phyloP scores from a whole-genome alignment of 202 grass and related monocot species.

The Setaria italica region DNA sequence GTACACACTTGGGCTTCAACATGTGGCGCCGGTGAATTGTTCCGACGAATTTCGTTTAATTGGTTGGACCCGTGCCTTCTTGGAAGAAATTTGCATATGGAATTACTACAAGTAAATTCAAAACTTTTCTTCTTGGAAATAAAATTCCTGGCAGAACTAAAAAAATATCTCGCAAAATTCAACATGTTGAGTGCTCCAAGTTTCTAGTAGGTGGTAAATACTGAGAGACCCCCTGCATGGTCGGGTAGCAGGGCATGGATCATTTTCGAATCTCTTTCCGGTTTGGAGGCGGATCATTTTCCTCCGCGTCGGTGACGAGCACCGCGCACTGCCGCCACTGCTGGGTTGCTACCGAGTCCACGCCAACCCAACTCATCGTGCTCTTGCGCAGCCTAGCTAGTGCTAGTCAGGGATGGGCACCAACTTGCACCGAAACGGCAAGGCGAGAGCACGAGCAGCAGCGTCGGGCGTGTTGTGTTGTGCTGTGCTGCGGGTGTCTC shows the following conservation, averaged over 20 bases:
- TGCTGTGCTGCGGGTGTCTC: too few species aligned
- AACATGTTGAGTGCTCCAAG: background rate
- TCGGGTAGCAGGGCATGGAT: background rate
- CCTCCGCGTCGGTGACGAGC: background rate
- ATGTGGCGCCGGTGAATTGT: too few species aligned
- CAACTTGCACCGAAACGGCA: conserved; percentile 22
- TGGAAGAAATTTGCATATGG: too few species aligned
- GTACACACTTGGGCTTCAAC: too few species aligned
- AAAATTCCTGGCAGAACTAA: background rate
- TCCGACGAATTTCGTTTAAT: too few species aligned
- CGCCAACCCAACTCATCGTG: background rate
- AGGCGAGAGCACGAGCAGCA: background rate
- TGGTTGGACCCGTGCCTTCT: too few species aligned
- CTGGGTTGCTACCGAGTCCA: background rate
- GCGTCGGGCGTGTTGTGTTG: too few species aligned
- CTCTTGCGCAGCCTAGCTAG: background rate
- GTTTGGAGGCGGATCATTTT: background rate
- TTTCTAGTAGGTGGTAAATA: too few species aligned
- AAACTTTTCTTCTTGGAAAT: too few species aligned
- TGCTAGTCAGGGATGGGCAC: background rate
- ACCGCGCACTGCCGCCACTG: background rate
- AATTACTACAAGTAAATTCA: too few species aligned
- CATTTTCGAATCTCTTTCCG: background rate
- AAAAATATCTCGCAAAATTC: background rate
- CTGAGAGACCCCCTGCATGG: too few species aligned